Percentiles rank a stretch among this genome's conserved stretches.
phyloP scores from a whole-genome alignment of 2,329 filamentous ascomycete species.

The Chrysoporthe austroafricana region DNA sequence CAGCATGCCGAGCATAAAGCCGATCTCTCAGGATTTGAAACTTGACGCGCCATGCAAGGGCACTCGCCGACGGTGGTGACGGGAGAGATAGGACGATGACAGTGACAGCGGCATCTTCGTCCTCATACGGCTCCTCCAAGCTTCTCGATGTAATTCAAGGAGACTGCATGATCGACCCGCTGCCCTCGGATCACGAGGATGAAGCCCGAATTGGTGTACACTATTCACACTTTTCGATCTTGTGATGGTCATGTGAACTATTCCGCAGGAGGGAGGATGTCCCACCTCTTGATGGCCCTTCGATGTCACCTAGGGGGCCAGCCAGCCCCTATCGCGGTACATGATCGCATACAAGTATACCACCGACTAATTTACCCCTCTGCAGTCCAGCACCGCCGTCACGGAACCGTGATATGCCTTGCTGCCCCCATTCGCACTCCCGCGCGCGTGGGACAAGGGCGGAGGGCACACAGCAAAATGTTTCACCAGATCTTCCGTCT shows the following conservation, averaged over 20 bases:
- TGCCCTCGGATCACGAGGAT: conserved; percentile 17
- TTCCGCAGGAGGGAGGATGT: conserved; percentile 1
- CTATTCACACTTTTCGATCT: background rate
- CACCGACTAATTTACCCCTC: background rate
- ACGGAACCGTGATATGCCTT: background rate
- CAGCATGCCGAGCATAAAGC: conserved; percentile 26
- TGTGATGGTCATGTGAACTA: background rate
- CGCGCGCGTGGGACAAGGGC: conserved; percentile 15
- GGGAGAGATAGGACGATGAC: background rate
- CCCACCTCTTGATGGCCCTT: background rate
- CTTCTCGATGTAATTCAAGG: background rate
- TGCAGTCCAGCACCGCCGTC: conserved; percentile 9
- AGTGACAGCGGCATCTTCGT: background rate
- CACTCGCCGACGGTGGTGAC: background rate
- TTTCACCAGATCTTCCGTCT: conserved; percentile 23
- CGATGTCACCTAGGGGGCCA: background rate
- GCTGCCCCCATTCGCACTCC: conserved; percentile 11
- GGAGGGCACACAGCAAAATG: conserved; percentile 10
- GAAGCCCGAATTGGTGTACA: background rate
- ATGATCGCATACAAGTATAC: conserved; percentile 6
- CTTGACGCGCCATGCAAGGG: conserved; percentile 28
- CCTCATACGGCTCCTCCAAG: background rate
- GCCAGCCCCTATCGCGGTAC: background rate
- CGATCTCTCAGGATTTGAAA: conserved; percentile 27
- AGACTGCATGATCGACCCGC: conserved; percentile 29